Evolutionary conservation across 768 basidiomycete genomes (phyloP).

Genomic region (Agaricus subrufescens): DNA sequence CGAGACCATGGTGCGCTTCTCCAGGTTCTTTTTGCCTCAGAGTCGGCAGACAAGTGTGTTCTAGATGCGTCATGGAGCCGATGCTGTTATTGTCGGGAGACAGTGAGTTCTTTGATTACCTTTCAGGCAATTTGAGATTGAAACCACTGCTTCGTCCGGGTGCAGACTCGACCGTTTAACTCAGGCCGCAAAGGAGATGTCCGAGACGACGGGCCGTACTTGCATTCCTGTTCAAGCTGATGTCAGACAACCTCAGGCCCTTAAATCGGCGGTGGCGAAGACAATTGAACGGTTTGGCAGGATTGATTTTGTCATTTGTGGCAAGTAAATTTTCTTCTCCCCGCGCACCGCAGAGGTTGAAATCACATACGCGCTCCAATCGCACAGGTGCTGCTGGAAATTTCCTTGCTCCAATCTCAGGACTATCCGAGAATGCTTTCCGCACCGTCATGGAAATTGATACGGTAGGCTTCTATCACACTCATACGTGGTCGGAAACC

Average conservation of each 20-base stretch:
- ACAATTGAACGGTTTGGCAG: constrained; percentile 74
- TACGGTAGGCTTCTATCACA: constrained; percentile 45
- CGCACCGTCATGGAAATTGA: constrained; percentile 93
- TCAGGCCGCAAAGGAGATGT: constrained; percentile 66
- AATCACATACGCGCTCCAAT: background rate
- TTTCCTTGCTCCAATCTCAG: constrained; percentile 84
- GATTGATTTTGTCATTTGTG: constrained; percentile 95
- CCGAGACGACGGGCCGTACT: constrained; percentile 57
- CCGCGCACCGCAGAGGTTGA: background rate
- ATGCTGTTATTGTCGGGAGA: constrained; percentile 79
- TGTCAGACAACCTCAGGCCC: constrained; percentile 69
- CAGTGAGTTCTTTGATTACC: constrained; percentile 49
- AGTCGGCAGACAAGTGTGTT: constrained; percentile 10
- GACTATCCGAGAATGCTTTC: constrained; percentile 87
- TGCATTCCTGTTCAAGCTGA: constrained; percentile 79
- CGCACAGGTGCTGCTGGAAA: constrained; percentile 87
- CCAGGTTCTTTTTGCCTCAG: constrained; percentile 2
- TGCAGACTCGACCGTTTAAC: constrained; percentile 66
- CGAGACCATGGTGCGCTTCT: constrained; percentile 61
- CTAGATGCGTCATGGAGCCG: constrained; percentile 81
- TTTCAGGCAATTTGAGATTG: background rate
- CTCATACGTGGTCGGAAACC: background rate
- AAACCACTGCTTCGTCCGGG: constrained; percentile 6
- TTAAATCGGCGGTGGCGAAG: constrained; percentile 71
- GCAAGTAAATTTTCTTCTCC: constrained; percentile 34